phyloP scores from a whole-genome alignment of 2,329 filamentous ascomycete species.

The Plectosphaerella plurivora region DNA sequence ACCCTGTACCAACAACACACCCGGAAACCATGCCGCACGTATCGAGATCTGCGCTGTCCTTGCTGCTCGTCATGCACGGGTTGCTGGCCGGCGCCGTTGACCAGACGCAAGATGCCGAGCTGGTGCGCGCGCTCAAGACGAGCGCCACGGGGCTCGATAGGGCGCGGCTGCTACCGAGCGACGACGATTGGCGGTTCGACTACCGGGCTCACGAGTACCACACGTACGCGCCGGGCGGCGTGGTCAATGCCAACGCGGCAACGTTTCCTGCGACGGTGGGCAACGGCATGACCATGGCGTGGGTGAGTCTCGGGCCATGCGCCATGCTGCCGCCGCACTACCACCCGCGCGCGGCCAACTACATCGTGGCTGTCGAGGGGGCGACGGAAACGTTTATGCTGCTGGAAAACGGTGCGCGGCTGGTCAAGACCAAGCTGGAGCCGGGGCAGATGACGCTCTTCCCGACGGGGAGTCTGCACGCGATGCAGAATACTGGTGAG shows the following conservation, averaged over 20 bases:
- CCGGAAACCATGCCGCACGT: slow-evolving; percentile 2
- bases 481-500: slow-evolving; percentile 44
- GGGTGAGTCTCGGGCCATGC: slow-evolving; percentile 44
- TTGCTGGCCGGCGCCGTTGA: slow-evolving; percentile 4
- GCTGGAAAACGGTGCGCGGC: slow-evolving; percentile 42
- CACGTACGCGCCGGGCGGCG: slow-evolving; percentile 38
- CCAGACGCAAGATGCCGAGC: slow-evolving; percentile 18
- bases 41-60: background rate
- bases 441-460: slow-evolving; percentile 46
- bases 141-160: slow-evolving; percentile 41
- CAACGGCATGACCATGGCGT: slow-evolving; percentile 41
- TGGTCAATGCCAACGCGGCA: slow-evolving; percentile 46
- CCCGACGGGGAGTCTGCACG: slow-evolving; percentile 40
- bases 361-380: slow-evolving; percentile 41
- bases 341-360: slow-evolving; percentile 44
- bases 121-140: slow-evolving; percentile 19
- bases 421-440: slow-evolving; percentile 32
- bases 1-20: background rate
- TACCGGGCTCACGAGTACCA: slow-evolving; percentile 36
- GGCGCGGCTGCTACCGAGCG: slow-evolving; percentile 29
- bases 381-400: slow-evolving; percentile 47
- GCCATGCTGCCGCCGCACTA: slow-evolving; percentile 46
- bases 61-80: background rate
- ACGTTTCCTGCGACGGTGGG: slow-evolving; percentile 43
- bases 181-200: slow-evolving; percentile 44